Evolutionary conservation across 306 rosid species (phyloP), one percentile per base, ranked within the genome.

Genomic region (Vigna unguiculata): DNA sequence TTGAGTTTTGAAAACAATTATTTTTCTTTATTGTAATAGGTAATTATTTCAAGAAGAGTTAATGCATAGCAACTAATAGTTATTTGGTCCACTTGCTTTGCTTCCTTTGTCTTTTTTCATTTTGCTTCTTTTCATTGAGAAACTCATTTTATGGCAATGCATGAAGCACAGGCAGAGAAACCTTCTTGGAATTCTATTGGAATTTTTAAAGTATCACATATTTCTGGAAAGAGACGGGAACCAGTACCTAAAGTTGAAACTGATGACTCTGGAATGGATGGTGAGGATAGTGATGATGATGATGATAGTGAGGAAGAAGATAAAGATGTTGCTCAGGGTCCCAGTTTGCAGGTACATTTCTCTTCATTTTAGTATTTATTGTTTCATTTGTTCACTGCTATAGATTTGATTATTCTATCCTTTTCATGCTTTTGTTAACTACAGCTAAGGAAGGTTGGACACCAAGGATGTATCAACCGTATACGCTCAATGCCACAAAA

Each of bases 401-500:
- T 82, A 46, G 62, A 55, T 52, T 17, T 19, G 78, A 59, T 52
- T 41, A 22, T 65, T 17, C 70, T 21, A n/a, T 36, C 71, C 38
- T 71, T 41, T 49, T 61, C 5, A 14, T 62, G 75, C 16, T 69
- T 76, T 82, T 84, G 47, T 8, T 58, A 66, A 79, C 65, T 72
- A 36, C 86, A 95, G 98, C 71, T 95, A 85, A 90, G 87, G 41
- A 92, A 89, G 89, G 89, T 92, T 81, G 81, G 91, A 52, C 97
- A 95, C 48, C 91, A 88, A 82, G 97, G 98, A 61, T 74, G 92
- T 74, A 67, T 95, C 66, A 92, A 95, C 83, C 90, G 98, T 48
- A 89, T 92, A 74, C 97, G 98, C 45, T 77, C 96, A 78, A 95
- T 95, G 98, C 25, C 90, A 46, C 97, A 95, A 91, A 88, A 81